phyloP scores from a whole-genome alignment of 768 basidiomycete genomes.

The Leccinum imitatum region DNA sequence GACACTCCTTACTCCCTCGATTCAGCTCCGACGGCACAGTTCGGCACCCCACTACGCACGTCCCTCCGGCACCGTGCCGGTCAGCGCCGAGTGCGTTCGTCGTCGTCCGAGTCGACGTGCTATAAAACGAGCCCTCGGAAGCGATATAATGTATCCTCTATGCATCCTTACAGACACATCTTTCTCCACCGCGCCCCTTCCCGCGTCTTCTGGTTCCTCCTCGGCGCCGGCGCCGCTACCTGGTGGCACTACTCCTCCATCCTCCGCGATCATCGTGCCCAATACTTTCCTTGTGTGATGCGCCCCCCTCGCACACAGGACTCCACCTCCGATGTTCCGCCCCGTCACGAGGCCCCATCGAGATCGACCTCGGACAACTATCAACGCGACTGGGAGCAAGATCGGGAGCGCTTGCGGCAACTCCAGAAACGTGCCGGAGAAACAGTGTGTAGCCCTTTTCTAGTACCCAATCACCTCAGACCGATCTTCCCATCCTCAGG shows the following conservation, averaged over 20 bases:
- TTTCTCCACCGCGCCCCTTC: slow-evolving; percentile 43
- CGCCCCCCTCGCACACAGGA: slow-evolving; percentile 22
- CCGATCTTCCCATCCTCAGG: slow-evolving; percentile 30
- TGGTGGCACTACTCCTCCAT: slow-evolving; percentile 41
- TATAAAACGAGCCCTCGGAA: slow-evolving; percentile 16
- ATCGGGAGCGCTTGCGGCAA: slow-evolving; percentile 45
- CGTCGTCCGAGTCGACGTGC: neutral
- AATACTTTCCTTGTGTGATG: slow-evolving; percentile 31
- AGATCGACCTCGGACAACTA: slow-evolving; percentile 16
- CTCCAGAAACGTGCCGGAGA: slow-evolving; percentile 51
- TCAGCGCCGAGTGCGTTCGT: slow-evolving; percentile 29
- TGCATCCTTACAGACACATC: slow-evolving; percentile 24
- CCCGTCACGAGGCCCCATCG: slow-evolving; percentile 10
- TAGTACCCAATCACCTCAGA: neutral
- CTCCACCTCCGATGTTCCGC: neutral
- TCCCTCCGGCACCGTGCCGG: slow-evolving; percentile 13
- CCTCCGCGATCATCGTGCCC: slow-evolving; percentile 42
- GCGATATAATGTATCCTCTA: slow-evolving; percentile 10
- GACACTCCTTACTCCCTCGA: neutral
- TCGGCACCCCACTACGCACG: slow-evolving; percentile 2
- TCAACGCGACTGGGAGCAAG: slow-evolving; percentile 42
- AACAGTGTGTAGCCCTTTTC: slow-evolving; percentile 37
- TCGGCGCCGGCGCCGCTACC: slow-evolving; percentile 50
- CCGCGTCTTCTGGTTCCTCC: slow-evolving; percentile 65
- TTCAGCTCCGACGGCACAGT: slow-evolving; percentile 20